phyloP scores from a whole-genome alignment of 2,329 filamentous ascomycete genomes.

The Aspergillus calidoustus region DNA sequence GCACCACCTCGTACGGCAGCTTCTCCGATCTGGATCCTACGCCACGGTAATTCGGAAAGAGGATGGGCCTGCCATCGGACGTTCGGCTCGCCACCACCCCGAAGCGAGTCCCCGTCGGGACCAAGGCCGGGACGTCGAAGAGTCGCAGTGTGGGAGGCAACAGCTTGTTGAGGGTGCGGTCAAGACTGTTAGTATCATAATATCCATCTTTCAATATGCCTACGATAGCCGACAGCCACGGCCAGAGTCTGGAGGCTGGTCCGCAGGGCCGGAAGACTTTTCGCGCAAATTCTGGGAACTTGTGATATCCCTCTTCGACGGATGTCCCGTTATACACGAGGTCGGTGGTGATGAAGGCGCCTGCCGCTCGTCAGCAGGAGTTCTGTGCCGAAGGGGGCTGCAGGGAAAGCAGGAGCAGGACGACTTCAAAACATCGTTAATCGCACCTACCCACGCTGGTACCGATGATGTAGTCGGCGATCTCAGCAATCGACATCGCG shows the following conservation, averaged over 20 bases:
- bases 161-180: background rate
- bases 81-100: constrained; percentile 23
- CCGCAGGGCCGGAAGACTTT: constrained; percentile 17
- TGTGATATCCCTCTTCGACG: constrained; percentile 16
- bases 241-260: constrained; percentile 1
- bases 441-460: background rate
- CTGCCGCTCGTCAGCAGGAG: constrained; percentile 9
- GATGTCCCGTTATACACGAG: constrained; percentile 20
- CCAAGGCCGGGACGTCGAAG: background rate
- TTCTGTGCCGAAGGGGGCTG: background rate
- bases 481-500: too few relatives aligned
- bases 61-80: constrained; percentile 24
- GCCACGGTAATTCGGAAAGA: constrained; percentile 26
- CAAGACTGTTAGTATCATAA: constrained; percentile 21
- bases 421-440: background rate
- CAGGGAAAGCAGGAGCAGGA: background rate
- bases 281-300: constrained; percentile 24
- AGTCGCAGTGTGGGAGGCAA: background rate
- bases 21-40: background rate
- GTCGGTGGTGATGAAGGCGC: constrained; percentile 18
- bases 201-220: constrained; percentile 16
- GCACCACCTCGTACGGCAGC: constrained; percentile 1
- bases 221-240: constrained; percentile 8
- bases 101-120: constrained; percentile 9
- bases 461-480: too few relatives aligned